Conservation (phyloP, 73 alveolate species). For the Breviolum minutum region DNA sequence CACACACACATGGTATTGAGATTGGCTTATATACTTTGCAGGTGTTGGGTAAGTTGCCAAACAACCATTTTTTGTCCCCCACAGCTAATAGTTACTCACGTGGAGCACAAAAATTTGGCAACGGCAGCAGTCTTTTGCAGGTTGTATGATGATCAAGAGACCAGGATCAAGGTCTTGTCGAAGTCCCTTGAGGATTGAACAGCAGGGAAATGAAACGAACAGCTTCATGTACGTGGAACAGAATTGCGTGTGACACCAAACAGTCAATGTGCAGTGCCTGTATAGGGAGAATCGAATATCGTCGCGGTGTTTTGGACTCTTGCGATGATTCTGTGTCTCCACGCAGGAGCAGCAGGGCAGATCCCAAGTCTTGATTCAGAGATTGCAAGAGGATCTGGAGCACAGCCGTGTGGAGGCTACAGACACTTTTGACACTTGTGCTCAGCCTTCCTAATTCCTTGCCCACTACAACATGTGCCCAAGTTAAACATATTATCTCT, state of each 20-base stretch:
- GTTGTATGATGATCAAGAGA: conserved; percentile 92
- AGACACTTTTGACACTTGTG: not conserved
- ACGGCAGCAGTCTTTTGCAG: not conserved
- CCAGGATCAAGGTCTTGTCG: conserved; percentile 68
- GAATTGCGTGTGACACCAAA: not conserved
- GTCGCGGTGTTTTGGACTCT: not conserved
- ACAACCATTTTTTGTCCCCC: not conserved
- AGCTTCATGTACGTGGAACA: not conserved
- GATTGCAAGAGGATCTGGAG: conserved; percentile 52
- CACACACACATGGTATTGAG: not conserved
- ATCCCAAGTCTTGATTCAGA: conserved; percentile 36
- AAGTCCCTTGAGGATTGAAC: conserved; percentile 57
- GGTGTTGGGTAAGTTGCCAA: not conserved
- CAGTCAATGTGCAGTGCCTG: too few relatives aligned
- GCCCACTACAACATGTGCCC: too few relatives aligned
- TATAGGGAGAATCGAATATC: too few relatives aligned
- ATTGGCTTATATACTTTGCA: not conserved
- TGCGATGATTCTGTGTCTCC: not conserved
- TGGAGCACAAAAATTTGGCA: too few relatives aligned
- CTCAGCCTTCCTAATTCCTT: too few relatives aligned
- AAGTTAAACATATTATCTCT: too few relatives aligned
- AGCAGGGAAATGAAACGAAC: not conserved
- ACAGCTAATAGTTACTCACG: not conserved
- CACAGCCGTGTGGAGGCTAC: conserved; percentile 36
- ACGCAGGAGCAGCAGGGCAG: conserved; percentile 55